These are phyloP conservation scores for Phytophthora capsici DNA, from an alignment of 352 stramenopile genomes.

Conservation along the genomic window DNA sequence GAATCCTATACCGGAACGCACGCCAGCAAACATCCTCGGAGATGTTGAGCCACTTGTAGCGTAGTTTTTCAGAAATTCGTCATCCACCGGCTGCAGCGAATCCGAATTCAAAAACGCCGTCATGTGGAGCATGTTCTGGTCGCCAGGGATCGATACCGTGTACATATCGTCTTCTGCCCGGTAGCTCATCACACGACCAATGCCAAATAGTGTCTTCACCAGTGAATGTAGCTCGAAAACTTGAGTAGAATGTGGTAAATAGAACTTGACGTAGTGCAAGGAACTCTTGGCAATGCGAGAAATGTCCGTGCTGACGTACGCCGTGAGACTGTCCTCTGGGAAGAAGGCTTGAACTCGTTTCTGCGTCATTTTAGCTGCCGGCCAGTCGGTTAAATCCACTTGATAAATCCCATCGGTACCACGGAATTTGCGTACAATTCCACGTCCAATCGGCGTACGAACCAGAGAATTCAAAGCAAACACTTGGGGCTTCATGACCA, in stretches of 20 bases:
- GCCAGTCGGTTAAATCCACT: constrained; percentile 77
- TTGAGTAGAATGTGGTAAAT: constrained; percentile 41
- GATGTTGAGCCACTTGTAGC: constrained; percentile 35
- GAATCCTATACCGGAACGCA: constrained; percentile 78
- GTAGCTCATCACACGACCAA: constrained; percentile 67
- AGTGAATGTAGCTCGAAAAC: constrained; percentile 54
- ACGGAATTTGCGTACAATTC: constrained; percentile 77
- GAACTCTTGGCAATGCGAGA: constrained; percentile 51
- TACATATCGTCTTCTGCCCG: constrained; percentile 77
- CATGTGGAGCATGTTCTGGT: constrained; percentile 45
- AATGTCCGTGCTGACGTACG: constrained; percentile 51
- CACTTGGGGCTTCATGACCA: constrained; percentile 65
- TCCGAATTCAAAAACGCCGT: constrained; percentile 54
- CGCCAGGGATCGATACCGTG: constrained; percentile 53
- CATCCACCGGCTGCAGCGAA: constrained; percentile 50
- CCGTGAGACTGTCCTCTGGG: constrained; percentile 56
- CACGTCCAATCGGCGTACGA: constrained; percentile 67
- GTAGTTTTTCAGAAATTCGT: constrained; percentile 40
- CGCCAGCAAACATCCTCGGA: constrained; percentile 71
- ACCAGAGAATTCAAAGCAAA: constrained; percentile 65
- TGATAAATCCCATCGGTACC: constrained; percentile 80
- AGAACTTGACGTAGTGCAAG: constrained; percentile 63
- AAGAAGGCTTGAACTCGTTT: constrained; percentile 64
- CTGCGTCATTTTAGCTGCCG: constrained; percentile 25
- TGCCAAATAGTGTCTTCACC: constrained; percentile 82